Evolutionary conservation across 768 basidiomycete genomes (phyloP).

Genomic region (Auriculariales sp.): DNA sequence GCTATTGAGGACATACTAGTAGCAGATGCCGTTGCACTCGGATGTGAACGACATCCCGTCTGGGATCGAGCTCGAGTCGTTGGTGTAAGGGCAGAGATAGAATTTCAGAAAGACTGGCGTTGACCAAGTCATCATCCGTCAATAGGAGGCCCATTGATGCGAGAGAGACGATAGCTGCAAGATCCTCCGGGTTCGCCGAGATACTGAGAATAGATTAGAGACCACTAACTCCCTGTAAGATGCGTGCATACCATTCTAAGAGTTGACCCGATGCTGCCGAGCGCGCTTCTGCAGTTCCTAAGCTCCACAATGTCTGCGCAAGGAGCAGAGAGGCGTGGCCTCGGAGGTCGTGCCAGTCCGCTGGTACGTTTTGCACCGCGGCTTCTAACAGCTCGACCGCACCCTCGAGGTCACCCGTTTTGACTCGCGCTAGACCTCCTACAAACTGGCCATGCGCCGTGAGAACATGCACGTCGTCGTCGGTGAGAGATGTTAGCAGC

Average conservation of each 20-base stretch:
- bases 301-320: conserved; percentile 76
- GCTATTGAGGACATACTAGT: conserved; percentile 32
- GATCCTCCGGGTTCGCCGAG: conserved; percentile 58
- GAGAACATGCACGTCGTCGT: conserved; percentile 23
- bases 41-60: conserved; percentile 55
- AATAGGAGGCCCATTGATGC: conserved; percentile 76
- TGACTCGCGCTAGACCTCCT: conserved; percentile 57
- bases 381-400: conserved; percentile 56
- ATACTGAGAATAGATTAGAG: conserved; percentile 34
- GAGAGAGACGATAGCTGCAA: conserved; percentile 68
- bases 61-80: conserved; percentile 51
- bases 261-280: conserved; percentile 68
- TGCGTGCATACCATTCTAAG: conserved; percentile 55
- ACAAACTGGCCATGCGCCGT: conserved; percentile 56
- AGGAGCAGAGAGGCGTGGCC: conserved; percentile 66
- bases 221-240: not conserved
- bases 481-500: conserved; percentile 39
- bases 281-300: conserved; percentile 56
- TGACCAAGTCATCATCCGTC: conserved; percentile 8
- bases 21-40: conserved; percentile 56
- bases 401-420: conserved; percentile 40
- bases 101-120: conserved; percentile 21
- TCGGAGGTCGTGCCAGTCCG: conserved; percentile 28
- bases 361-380: conserved; percentile 41
- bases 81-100: conserved; percentile 52